Percentiles rank a stretch among this genome's conserved stretches.
Conservation (phyloP, 371 early-diverging fungal species). For the Nematocida parisii region DNA sequence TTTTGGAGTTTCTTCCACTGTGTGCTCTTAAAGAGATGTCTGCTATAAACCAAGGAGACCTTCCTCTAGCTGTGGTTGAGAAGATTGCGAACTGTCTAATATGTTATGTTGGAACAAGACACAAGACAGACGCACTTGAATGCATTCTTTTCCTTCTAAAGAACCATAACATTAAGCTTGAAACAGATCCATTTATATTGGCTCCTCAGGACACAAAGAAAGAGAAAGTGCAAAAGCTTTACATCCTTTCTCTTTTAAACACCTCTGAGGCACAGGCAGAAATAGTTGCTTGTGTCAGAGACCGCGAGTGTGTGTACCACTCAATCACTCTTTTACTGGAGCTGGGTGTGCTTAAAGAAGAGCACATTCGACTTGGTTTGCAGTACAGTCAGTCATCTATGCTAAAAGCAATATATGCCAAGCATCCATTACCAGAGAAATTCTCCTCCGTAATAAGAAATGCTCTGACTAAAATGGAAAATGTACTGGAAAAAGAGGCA, state of each 20-base stretch:
- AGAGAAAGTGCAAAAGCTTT: constrained; percentile 47
- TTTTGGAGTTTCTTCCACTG: constrained; percentile 39
- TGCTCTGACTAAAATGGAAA: constrained; percentile 6
- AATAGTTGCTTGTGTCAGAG: constrained; percentile 19
- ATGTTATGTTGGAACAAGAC: constrained; percentile 21
- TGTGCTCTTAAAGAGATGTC: constrained; percentile 26
- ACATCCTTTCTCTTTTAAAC: constrained; percentile 36
- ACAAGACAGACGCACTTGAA: constrained; percentile 30
- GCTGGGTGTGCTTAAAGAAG: not conserved
- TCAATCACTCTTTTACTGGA: constrained; percentile 12
- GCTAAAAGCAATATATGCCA: constrained; percentile 36
- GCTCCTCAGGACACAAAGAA: constrained; percentile 1
- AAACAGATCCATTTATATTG: constrained; percentile 29
- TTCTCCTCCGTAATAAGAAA: not conserved
- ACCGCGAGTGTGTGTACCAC: constrained; percentile 33
- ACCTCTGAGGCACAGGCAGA: constrained; percentile 7
- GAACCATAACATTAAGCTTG: constrained; percentile 5
- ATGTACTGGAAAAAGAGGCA: constrained; percentile 52
- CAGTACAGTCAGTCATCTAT: constrained; percentile 25
- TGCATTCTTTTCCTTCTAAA: constrained; percentile 33
- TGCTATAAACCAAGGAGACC: not conserved
- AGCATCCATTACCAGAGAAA: constrained; percentile 26
- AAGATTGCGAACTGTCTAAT: constrained; percentile 5
- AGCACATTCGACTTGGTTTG: constrained; percentile 25
- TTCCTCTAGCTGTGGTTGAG: constrained; percentile 14